Base-by-base conservation (phyloP, 1,284 basidiomycete genomes). In the Malassezia furfur region DNA sequence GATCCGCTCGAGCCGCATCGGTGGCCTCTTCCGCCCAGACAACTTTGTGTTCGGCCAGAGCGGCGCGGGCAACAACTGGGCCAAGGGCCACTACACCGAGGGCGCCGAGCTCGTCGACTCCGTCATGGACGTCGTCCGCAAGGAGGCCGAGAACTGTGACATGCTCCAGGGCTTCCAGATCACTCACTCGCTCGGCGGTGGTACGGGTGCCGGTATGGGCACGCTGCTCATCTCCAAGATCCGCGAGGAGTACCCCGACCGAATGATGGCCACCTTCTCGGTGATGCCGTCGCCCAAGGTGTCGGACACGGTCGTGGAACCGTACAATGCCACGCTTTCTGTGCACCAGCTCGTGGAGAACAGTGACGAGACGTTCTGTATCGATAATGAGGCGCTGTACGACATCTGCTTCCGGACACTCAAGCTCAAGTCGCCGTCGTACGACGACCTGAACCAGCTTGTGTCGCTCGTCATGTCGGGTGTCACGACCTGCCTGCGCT, bases 401-500 rank as follows among this genome's bases (percentile, higher is more conserved):
- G 91, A 96, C 75, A 96, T 96, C 74, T 94, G 90, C 80, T 90
- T 93, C 84, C 83, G 88, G 71, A 94, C 91, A 44, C 82, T 96
- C 75, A 96, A 96, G 81, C 83, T 94, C 61, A 83, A 84, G 47
- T 88, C 88, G 44, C 91, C 93, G 32, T 91, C 88, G 10, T 94
- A 96, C 77, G 90, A 88, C 66, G 90, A 96, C 77, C 84, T 96
- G 61, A 96, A 96, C 82, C 87, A 91, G 77, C 84, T 98, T 62
- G 90, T 98, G 52, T 93, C 90, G 30, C 83, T 89, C 66, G 94
- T 96, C 77, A 98, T 98, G 94, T 91, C 88, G 49, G 93, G 93
- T 76, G 87, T 91, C 76, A 91, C 90, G 11, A 94, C 91, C 60
- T 91, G 86, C 76, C 79, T 94, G 77, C 89, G 89, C 58, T 96